Base-by-base conservation (phyloP, 768 basidiomycete species). In the Podaxis sp. region DNA sequence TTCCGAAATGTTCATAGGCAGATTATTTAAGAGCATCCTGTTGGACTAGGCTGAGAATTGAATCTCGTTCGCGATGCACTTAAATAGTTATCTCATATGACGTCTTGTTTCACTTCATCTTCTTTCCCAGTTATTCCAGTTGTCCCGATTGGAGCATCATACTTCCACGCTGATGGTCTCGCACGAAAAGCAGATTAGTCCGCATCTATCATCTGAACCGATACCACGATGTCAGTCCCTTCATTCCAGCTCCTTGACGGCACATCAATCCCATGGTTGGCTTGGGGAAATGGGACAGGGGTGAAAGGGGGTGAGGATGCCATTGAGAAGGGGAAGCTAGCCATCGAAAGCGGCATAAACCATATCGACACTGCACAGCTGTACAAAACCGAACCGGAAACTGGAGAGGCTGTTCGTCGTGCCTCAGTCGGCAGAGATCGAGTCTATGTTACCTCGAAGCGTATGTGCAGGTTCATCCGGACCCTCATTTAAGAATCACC, bases 361-460 rank as follows among this genome's bases (percentile, higher is more conserved):
- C 83, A 84, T 66, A 75, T 86, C 59, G 84, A 86, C 62, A 81
- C 81, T 2, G 84, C 84, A 1, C 83, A 84, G 67, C 11, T 71
- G 12, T 86, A 86, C 64, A 48, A 56, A 3, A 85, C 80, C 57
- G 84, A 85, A 66, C 70, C 67, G 24, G 72, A 77, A 1, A 74
- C 82, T 0, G 81, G 80, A 5, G 73, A 73, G 20, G 78, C 76
- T 1, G 73, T 84, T 50, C 37, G 58, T 10, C 61, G 69, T 13
- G 75, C 78, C 3, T 71, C 69, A 2, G 68, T 78, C 33, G 64
- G 70, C 13, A 74, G 77, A 12, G 77, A 77, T 0, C 73, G 77
- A 48, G 66, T 87, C 5, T 87, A 78, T 71, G 77, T 88, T 49
- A 83, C 83, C 1, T 82, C 81, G 2, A 78, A 78, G 65, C 50